Evolutionary conservation across 2,329 filamentous ascomycete species (phyloP).

Genomic region (Xylariales sp.): DNA sequence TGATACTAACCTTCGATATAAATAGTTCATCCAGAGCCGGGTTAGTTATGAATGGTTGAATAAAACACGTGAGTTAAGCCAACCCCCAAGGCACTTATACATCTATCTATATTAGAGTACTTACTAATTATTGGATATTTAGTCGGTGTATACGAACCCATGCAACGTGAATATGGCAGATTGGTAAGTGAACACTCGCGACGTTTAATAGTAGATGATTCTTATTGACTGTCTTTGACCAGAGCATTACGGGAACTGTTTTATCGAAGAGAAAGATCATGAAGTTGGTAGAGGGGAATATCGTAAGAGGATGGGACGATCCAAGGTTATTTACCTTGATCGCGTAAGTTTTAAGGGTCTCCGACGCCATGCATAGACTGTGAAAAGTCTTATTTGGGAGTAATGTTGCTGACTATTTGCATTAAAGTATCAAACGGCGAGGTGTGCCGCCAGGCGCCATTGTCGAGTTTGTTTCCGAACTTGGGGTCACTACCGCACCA

Average conservation of each 20-base stretch:
- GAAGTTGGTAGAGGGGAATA: conserved; percentile 79
- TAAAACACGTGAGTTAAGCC: conserved; percentile 60
- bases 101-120: background rate
- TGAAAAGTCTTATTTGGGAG: background rate
- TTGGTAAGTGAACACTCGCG: conserved; percentile 15
- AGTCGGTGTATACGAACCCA: conserved; percentile 82
- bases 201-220: background rate
- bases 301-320: conserved; percentile 90
- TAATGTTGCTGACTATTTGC: conserved; percentile 53
- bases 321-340: conserved; percentile 75
- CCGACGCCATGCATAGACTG: background rate
- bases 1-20: background rate
- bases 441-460: conserved; percentile 91
- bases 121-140: conserved; percentile 51
- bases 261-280: conserved; percentile 87
- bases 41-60: conserved; percentile 93
- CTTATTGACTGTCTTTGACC: background rate
- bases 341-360: conserved; percentile 16
- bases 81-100: background rate
- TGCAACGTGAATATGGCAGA: conserved; percentile 84
- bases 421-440: conserved; percentile 75
- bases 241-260: conserved; percentile 83
- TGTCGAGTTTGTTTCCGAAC: conserved; percentile 88
- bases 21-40: conserved; percentile 78
- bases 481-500: conserved; percentile 86